Base-by-base conservation (phyloP, 1,284 basidiomycete species). In the Megacollybia platyphylla region DNA sequence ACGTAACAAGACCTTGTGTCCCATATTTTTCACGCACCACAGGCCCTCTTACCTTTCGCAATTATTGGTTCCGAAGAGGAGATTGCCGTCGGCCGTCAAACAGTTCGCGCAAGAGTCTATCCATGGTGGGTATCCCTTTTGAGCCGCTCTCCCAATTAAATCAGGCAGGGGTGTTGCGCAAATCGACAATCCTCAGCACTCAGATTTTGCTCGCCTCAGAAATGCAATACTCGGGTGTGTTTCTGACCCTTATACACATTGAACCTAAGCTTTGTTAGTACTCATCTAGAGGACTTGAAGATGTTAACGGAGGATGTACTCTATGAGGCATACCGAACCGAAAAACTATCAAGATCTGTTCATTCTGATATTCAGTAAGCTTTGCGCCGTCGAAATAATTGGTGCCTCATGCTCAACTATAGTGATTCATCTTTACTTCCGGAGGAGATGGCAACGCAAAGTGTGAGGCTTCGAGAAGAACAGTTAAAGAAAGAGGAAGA, bases 11-110 rank as follows among this genome's bases (percentile, higher is more conserved):
- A 1, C 32, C 11, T 26, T 0, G n/a, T 18, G 15, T 13, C 28
- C 39, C 4, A 35, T 24, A 35, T 32, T 7, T n/a, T 3, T 17
- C 18, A 13, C 34, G 37, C 20, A 37, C 11, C 30, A 4, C 47
- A 87, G 81, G 74, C 84, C 5, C 66, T 94, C 31, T 72, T 96
- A 56, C 94, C 94, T 0, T 97, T 98, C 59, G 89, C 94, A 10
- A 86, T 98, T 52, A 82, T 98, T 46, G 94, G 96, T 32, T 93
- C 91, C 7, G 91, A 97, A 63, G 91, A 96, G 54, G 90, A 96
- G 59, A 77, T 97, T 41, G 79, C 90, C 53, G 71, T 96, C 46
- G 82, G 89, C 39, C 92, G 91, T 42, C 79, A 93, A 61, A 73
- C 77, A 18, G 76, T 96, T 46, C 81, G 93, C 40, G 93, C 87